These are phyloP conservation scores for Isabelozyma pseudorhagii DNA, from an alignment of 805 yeast genomes.

Conservation along the genomic window DNA sequence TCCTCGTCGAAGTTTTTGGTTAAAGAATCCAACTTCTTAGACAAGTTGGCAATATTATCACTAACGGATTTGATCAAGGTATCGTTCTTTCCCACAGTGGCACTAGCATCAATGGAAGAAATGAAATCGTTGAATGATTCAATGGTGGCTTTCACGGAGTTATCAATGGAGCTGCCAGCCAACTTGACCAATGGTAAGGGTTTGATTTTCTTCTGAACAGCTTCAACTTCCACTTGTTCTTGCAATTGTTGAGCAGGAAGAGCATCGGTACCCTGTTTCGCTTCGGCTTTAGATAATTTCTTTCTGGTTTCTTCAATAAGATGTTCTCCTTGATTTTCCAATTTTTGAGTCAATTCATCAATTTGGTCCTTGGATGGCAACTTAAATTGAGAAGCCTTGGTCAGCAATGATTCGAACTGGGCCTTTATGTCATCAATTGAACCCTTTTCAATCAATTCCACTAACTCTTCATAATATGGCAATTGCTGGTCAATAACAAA, in stretches of 20 bases:
- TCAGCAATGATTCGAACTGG: constrained; percentile 12
- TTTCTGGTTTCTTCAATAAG: constrained; percentile 34
- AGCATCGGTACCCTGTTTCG: constrained; percentile 6
- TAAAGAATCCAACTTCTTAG: constrained; percentile 28
- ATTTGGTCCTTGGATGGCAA: constrained; percentile 31
- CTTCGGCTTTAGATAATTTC: constrained; percentile 17
- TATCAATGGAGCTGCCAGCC: constrained; percentile 24
- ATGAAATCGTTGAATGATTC: constrained; percentile 38
- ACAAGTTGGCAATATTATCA: constrained; percentile 27
- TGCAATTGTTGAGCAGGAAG: constrained; percentile 43
- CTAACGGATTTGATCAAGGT: constrained; percentile 29
- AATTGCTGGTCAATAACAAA: constrained; percentile 41
- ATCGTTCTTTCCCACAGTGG: constrained; percentile 21
- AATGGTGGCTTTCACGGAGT: constrained; percentile 31
- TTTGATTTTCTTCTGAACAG: constrained; percentile 24
- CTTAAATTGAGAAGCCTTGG: constrained; percentile 15
- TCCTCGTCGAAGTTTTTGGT: constrained; percentile 35
- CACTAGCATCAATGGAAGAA: constrained; percentile 27
- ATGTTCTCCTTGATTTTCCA: constrained; percentile 31
- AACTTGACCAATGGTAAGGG: constrained; percentile 33
- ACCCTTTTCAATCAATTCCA: constrained; percentile 35
- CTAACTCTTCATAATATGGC: constrained; percentile 40
- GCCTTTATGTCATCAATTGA: constrained; percentile 28
- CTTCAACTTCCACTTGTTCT: constrained; percentile 36
- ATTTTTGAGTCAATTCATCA: constrained; percentile 27